Base-by-base conservation (phyloP, 108 stramenopile genomes). In the Aurantiochytrium sp. region DNA sequence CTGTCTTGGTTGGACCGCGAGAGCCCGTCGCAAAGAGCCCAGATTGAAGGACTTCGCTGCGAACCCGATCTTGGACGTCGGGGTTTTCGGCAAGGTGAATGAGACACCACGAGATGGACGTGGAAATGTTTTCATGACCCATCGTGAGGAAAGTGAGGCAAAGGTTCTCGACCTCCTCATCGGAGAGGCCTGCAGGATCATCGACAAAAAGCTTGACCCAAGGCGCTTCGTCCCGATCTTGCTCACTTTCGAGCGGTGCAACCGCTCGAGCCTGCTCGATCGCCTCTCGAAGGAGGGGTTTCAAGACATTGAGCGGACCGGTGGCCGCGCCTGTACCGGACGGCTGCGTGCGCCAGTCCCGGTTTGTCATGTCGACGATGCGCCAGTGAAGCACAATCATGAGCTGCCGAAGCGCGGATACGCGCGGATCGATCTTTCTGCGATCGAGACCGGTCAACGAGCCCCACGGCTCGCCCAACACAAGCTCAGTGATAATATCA, bases 51-150 rank as follows among this genome's bases (percentile, higher is more conserved):
- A 83, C 49, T 23, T 83, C 49, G 6, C 18, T 28, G 4, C 76
- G 76, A 6, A 83, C 4, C 12, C 76, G 45, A 23, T 83, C 51
- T 23, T 83, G 76, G 51, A 83, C 76, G 76, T 47, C 45, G 3
- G 76, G 76, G 28, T 83, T 47, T 53, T 83, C 76, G n/a, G 76
- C 76, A 6, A 83, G 76, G 25, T 53, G 76, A 83, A 83, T 83
- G 25, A 83, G n/a, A 45, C 49, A 25, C 76, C 76, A 83, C 6
- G 76, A 47, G n/a, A 83, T 83, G 45, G 76, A n/a, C n/a, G 49
- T 83, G 4, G 76, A 83, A 12, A 83, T 83, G 51, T 83, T 83
- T 23, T 83, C 76, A 45, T 83, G 76, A 12, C 76, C 76, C 76
- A 83, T 83, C 19, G 76, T 83, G 3, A 83, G 76, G 23, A 83